phyloP scores from a whole-genome alignment of 208 protist species.

The Porcisia hertigi region DNA sequence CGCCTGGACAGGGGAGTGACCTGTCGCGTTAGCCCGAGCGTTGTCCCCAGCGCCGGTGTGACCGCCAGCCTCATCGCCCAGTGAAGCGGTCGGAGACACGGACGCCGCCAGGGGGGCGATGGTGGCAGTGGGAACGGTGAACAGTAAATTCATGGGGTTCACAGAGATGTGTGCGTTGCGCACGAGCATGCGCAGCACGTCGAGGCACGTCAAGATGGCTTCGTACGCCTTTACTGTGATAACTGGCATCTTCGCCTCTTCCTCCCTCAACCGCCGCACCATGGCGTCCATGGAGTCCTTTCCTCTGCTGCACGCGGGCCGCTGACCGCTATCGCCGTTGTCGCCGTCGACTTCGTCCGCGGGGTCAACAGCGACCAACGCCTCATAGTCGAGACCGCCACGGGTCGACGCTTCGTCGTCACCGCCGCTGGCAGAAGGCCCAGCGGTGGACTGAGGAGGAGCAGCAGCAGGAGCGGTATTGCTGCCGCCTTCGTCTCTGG shows the following conservation, averaged over 20 bases:
- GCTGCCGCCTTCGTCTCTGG: neutral
- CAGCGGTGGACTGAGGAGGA: neutral
- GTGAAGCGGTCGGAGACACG: neutral
- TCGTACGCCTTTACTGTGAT: constrained; percentile 52
- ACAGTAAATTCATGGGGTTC: constrained; percentile 30
- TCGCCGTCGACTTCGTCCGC: neutral
- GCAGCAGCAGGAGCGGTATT: neutral
- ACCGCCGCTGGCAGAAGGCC: neutral
- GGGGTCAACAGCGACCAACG: constrained; percentile 11
- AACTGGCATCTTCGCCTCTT: constrained; percentile 22
- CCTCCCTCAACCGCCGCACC: constrained; percentile 8
- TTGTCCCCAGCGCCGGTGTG: neutral
- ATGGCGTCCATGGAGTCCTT: constrained; percentile 1
- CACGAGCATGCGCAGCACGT: constrained; percentile 46
- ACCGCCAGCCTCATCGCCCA: neutral
- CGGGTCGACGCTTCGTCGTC: constrained; percentile 10
- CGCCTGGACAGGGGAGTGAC: neutral
- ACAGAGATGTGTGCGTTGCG: constrained; percentile 32
- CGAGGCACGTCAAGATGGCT: constrained; percentile 53
- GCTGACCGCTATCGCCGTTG: neutral
- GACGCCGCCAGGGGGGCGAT: constrained; percentile 7
- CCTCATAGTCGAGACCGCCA: constrained; percentile 26
- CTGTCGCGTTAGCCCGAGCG: neutral
- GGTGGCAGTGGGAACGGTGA: constrained; percentile 9
- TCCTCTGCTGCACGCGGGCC: neutral